phyloP scores from a whole-genome alignment of 345 rosid genomes.

The Citrus glauca region DNA sequence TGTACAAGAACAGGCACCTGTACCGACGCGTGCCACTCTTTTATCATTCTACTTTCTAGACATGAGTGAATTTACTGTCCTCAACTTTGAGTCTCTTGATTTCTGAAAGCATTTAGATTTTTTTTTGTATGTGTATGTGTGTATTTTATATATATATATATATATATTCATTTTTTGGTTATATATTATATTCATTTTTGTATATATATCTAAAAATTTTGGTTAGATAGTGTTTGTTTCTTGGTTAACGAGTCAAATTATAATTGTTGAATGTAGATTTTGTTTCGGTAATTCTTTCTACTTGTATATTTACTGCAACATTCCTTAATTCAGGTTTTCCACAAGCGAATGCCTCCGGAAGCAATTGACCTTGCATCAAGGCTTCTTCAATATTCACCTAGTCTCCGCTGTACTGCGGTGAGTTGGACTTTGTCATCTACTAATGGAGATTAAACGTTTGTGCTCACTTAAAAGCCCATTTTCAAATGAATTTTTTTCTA shows the following conservation, averaged over 20 bases:
- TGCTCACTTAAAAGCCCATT: neutral
- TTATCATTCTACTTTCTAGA: neutral
- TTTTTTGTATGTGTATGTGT: neutral
- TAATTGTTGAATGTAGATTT: neutral
- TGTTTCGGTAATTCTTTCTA: neutral
- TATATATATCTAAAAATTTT: neutral
- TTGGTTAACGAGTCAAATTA: neutral
- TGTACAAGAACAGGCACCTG: neutral
- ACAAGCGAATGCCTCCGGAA: slow-evolving; percentile 86
- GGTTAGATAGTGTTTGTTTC: neutral
- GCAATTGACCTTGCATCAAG: slow-evolving; percentile 85
- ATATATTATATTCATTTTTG: too few species aligned
- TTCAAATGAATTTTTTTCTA: neutral
- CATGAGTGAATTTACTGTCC: neutral
- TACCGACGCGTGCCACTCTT: neutral
- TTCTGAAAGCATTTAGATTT: neutral
- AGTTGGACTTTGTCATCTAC: slow-evolving; percentile 24
- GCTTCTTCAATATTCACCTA: slow-evolving; percentile 81
- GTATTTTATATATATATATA: too few species aligned
- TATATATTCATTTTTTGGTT: too few species aligned
- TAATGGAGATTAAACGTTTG: neutral
- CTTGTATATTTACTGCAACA: neutral
- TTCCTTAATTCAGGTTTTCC: slow-evolving; percentile 52
- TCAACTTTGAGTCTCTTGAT: neutral
- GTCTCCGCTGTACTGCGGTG: slow-evolving; percentile 75